Conservation (phyloP, 1,139 yeast species). For the Magnusiomyces suaveolens region DNA sequence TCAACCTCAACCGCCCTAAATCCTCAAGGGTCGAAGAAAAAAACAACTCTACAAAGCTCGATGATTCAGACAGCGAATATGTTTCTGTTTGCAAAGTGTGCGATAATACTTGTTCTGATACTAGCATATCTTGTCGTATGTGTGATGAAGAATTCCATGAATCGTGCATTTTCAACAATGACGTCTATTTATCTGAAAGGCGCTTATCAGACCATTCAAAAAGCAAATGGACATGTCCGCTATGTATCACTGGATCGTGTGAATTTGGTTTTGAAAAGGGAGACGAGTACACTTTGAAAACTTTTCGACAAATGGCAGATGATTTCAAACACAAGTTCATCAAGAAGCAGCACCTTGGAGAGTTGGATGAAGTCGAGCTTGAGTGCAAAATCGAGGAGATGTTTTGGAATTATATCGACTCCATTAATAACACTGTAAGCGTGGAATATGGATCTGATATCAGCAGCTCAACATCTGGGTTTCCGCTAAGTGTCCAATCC, state of each 20-base stretch:
- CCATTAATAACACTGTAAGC: slow-evolving; percentile 33
- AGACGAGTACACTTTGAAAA: slow-evolving; percentile 46
- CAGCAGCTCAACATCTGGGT: slow-evolving; percentile 42
- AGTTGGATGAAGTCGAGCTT: slow-evolving; percentile 14
- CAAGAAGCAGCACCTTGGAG: slow-evolving; percentile 36
- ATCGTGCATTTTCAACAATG: slow-evolving; percentile 8
- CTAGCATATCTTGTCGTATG: slow-evolving; percentile 5
- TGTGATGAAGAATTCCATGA: slow-evolving; percentile 12
- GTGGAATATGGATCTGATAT: slow-evolving; percentile 45
- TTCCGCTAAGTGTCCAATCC: slow-evolving; percentile 35
- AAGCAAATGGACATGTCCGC: slow-evolving; percentile 65
- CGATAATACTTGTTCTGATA: slow-evolving; percentile 7
- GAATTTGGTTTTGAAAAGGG: slow-evolving; percentile 85
- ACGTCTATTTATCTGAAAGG: slow-evolving; percentile 7
- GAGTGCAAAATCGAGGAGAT: slow-evolving; percentile 26
- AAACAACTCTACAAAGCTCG: neutral
- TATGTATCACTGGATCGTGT: slow-evolving; percentile 76
- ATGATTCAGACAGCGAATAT: neutral
- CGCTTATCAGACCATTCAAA: neutral
- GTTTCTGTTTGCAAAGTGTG: slow-evolving; percentile 13
- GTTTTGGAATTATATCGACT: slow-evolving; percentile 36
- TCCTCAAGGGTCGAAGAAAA: neutral
- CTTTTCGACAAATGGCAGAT: slow-evolving; percentile 52
- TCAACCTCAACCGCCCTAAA: neutral
- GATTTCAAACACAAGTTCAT: slow-evolving; percentile 39